Conservation (phyloP, 2,329 filamentous ascomycete species). For the Massarina eburnea region DNA sequence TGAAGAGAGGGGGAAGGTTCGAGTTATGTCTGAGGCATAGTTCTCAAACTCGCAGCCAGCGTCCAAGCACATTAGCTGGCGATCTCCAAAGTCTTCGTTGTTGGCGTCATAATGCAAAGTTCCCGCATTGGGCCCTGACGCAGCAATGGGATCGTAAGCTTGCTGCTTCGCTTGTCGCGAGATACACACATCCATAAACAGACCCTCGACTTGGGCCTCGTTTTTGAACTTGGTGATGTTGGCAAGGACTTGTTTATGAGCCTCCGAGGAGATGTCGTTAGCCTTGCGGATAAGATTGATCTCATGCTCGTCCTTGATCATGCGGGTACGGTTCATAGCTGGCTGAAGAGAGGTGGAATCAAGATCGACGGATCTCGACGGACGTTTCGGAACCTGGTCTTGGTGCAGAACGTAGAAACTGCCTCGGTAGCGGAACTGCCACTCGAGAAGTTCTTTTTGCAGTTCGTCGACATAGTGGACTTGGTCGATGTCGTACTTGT, state of each 20-base stretch:
- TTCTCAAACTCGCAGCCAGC: slow-evolving; percentile 82
- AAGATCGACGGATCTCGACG: slow-evolving; percentile 13
- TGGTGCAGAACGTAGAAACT: slow-evolving; percentile 41
- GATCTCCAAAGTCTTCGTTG: slow-evolving; percentile 67
- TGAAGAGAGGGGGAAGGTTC: slow-evolving; percentile 78
- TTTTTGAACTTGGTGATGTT: slow-evolving; percentile 65
- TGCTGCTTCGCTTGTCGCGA: slow-evolving; percentile 72
- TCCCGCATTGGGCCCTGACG: slow-evolving; percentile 77
- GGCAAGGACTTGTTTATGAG: slow-evolving; percentile 71
- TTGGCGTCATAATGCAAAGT: slow-evolving; percentile 88
- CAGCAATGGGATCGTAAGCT: slow-evolving; percentile 88
- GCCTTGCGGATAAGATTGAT: slow-evolving; percentile 78
- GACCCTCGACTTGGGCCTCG: slow-evolving; percentile 81
- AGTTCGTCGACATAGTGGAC: slow-evolving; percentile 58
- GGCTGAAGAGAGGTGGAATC: slow-evolving; percentile 56
- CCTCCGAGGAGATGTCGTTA: slow-evolving; percentile 75
- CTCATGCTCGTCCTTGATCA: slow-evolving; percentile 83
- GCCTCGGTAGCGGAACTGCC: slow-evolving; percentile 27
- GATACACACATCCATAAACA: slow-evolving; percentile 73
- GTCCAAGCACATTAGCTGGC: slow-evolving; percentile 79
- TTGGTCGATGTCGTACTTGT: slow-evolving; percentile 68
- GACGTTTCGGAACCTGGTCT: slow-evolving; percentile 18
- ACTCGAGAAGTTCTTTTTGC: slow-evolving; percentile 30
- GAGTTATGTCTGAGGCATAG: slow-evolving; percentile 88
- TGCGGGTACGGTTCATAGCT: slow-evolving; percentile 77